phyloP scores from a whole-genome alignment of 305 asterid species.

The Fraxinus ornus region DNA sequence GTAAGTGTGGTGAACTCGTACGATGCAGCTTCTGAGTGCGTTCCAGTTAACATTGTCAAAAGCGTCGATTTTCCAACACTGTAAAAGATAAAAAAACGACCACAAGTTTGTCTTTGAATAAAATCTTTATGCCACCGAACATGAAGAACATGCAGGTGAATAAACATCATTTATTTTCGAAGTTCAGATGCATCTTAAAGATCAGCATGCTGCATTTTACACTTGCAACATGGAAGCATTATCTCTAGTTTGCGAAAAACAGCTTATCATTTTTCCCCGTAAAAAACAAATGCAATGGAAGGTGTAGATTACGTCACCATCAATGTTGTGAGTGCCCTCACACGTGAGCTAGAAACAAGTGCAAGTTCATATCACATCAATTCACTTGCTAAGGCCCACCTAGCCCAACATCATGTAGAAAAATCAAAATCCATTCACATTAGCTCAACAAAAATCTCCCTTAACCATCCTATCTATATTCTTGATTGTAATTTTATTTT shows the following conservation, averaged over 20 bases:
- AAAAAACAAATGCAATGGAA: background rate
- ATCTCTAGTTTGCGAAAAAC: background rate
- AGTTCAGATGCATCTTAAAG: background rate
- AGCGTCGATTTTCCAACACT: constrained; percentile 95
- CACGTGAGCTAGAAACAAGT: background rate
- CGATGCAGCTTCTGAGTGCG: constrained; percentile 97
- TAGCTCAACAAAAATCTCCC: background rate
- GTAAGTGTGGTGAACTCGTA: constrained; percentile 98
- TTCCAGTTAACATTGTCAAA: constrained; percentile 93
- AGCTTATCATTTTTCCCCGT: background rate
- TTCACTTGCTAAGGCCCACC: background rate
- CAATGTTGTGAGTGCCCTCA: background rate
- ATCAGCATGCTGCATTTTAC: background rate
- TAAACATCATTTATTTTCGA: background rate
- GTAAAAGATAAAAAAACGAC: constrained; percentile 9
- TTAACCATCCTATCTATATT: background rate
- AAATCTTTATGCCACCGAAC: background rate
- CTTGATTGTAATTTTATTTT: background rate
- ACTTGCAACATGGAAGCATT: background rate
- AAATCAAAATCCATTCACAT: background rate
- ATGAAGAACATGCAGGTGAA: background rate
- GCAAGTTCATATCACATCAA: background rate
- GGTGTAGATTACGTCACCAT: background rate
- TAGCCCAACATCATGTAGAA: background rate
- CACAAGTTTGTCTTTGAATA: background rate